phyloP scores from a whole-genome alignment of 1,284 basidiomycete genomes.

The Schizophyllum amplum region DNA sequence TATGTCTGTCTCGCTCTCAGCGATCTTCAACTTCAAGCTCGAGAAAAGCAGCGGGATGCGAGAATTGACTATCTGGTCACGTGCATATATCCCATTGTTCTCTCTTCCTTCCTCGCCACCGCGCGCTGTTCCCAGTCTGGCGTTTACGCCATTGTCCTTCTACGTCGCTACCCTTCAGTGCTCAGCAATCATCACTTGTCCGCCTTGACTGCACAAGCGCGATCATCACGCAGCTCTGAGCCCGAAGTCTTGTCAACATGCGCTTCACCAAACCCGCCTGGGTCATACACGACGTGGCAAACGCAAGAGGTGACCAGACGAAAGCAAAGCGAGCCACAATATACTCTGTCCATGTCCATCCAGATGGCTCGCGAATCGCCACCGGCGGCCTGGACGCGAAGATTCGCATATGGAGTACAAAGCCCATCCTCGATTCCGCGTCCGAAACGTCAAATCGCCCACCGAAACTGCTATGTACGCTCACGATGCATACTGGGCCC shows the following conservation, averaged over 20 bases:
- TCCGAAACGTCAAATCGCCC: slow-evolving; percentile 71
- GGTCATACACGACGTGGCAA: slow-evolving; percentile 43
- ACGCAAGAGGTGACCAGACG: background rate
- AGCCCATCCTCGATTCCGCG: slow-evolving; percentile 75
- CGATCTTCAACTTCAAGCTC: too few species aligned
- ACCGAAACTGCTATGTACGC: slow-evolving; percentile 84
- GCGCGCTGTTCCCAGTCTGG: background rate
- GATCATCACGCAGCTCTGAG: too few species aligned
- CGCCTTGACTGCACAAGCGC: too few species aligned
- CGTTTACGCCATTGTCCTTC: too few species aligned
- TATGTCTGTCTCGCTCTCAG: too few species aligned
- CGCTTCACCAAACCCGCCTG: slow-evolving; percentile 72
- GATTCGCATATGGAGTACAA: slow-evolving; percentile 95
- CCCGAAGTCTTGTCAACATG: slow-evolving; percentile 38
- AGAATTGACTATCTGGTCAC: too few species aligned
- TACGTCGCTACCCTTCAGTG: background rate
- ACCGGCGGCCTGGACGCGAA: slow-evolving; percentile 95
- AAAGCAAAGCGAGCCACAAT: slow-evolving; percentile 64
- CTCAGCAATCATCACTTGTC: background rate
- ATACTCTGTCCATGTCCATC: slow-evolving; percentile 91
- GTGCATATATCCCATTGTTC: background rate
- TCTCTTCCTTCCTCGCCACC: background rate
- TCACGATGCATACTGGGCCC: slow-evolving; percentile 91
- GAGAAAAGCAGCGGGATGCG: too few species aligned
- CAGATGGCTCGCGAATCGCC: slow-evolving; percentile 92